phyloP scores from a whole-genome alignment of 306 rosid species.

The Inga laurina region DNA sequence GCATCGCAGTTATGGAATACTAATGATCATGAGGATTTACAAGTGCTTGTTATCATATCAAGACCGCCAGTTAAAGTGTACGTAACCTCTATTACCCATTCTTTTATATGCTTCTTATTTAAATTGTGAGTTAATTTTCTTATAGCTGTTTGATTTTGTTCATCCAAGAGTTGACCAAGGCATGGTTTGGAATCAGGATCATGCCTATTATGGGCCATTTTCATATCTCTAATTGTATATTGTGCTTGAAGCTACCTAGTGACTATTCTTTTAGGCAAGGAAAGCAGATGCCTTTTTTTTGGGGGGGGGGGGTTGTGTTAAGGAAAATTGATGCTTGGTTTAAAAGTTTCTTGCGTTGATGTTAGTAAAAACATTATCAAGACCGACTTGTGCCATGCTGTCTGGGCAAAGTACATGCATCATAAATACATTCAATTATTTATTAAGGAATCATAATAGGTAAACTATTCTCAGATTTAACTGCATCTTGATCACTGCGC shows the following conservation, averaged over 20 bases:
- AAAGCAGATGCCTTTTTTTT: neutral
- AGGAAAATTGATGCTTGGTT: constrained; percentile 18
- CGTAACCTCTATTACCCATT: constrained; percentile 39
- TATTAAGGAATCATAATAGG: neutral
- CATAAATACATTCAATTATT: neutral
- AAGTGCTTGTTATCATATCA: constrained; percentile 74
- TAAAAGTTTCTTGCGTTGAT: neutral
- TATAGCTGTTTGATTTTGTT: neutral
- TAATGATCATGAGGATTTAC: constrained; percentile 77
- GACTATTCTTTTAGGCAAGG: constrained; percentile 10
- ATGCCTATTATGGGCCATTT: neutral
- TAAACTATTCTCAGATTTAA: neutral
- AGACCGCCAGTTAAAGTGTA: constrained; percentile 93
- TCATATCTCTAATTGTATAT: neutral
- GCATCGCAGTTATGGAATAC: constrained; percentile 76
- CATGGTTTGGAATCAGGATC: neutral
- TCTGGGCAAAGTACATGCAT: neutral
- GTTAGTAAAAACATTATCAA: neutral
- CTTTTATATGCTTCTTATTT: constrained; percentile 25
- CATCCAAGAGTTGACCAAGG: neutral
- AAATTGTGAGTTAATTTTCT: neutral
- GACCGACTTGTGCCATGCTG: constrained; percentile 1
- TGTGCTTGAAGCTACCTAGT: neutral
- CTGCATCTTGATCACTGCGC: neutral
- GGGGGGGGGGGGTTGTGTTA: neutral